A percentile compares a stretch with the other conserved stretches of the same genome.
Conservation (phyloP, 305 asterid genomes). For the Rubia occidens region DNA sequence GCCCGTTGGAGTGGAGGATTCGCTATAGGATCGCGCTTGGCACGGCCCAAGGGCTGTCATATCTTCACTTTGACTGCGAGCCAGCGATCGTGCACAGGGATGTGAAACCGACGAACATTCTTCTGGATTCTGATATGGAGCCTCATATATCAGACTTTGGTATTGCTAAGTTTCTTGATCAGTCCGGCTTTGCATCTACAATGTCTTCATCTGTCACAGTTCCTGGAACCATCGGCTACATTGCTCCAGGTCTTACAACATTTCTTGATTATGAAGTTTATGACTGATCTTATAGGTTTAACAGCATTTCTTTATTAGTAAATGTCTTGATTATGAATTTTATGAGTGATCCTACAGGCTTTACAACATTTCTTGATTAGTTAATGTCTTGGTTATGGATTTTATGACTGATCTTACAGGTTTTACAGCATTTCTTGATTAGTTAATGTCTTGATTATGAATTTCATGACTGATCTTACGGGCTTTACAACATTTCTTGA, state of each 20-base stretch:
- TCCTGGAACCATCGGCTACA: slow-evolving; percentile 70
- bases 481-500: slow-evolving; percentile 26
- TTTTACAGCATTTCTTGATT: slow-evolving; percentile 5
- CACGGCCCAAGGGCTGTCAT: slow-evolving; percentile 71
- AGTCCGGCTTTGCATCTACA: slow-evolving; percentile 28
- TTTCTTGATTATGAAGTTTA: not conserved
- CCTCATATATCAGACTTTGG: slow-evolving; percentile 92
- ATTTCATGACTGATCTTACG: slow-evolving; percentile 29
- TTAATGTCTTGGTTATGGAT: too few species aligned
- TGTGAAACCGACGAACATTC: slow-evolving; percentile 71
- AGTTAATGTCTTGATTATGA: not conserved
- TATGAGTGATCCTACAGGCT: slow-evolving; percentile 47
- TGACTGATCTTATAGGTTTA: not conserved
- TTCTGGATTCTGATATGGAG: slow-evolving; percentile 67
- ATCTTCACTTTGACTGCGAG: slow-evolving; percentile 81
- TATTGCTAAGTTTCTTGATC: slow-evolving; percentile 74
- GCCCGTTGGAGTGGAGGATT: slow-evolving; percentile 41
- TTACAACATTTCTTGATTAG: not conserved
- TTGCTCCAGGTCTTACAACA: slow-evolving; percentile 66
- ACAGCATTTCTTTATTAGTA: too few species aligned
- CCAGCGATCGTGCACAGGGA: slow-evolving; percentile 76
- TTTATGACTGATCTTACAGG: slow-evolving; percentile 42
- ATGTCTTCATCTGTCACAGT: slow-evolving; percentile 28
- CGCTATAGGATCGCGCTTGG: slow-evolving; percentile 67
- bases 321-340: too few species aligned